phyloP scores from a whole-genome alignment of 257 asterid species.

The Rhazya stricta region DNA sequence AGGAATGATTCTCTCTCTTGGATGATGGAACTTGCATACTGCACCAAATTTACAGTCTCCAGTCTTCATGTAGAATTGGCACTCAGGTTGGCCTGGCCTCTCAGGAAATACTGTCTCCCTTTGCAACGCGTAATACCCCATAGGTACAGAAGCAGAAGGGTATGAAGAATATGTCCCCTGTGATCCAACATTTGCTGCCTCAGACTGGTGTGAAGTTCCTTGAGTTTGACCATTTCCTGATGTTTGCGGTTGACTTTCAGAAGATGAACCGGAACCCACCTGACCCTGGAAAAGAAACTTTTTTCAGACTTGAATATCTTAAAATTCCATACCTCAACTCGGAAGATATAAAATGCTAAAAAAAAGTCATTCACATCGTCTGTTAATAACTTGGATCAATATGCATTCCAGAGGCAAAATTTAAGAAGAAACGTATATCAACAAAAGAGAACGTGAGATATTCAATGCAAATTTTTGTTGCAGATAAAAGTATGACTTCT shows the following conservation, averaged over 20 bases:
- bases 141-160: conserved; percentile 55
- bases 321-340: neutral
- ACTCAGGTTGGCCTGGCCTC: conserved; percentile 94
- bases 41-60: conserved; percentile 98
- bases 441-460: neutral
- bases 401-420: neutral
- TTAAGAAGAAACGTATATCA: neutral
- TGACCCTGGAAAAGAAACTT: conserved; percentile 55
- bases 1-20: conserved; percentile 74
- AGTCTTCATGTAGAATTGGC: conserved; percentile 93
- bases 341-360: neutral
- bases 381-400: neutral
- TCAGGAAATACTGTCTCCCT: conserved; percentile 83
- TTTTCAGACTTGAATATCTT: neutral
- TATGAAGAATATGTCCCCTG: conserved; percentile 43
- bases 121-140: conserved; percentile 71
- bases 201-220: conserved; percentile 48
- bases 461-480: neutral
- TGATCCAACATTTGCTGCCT: conserved; percentile 44
- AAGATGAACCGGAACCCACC: conserved; percentile 62
- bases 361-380: neutral
- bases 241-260: conserved; percentile 60
- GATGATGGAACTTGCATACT: conserved; percentile 92
- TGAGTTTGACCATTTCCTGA: conserved; percentile 50
- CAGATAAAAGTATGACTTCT: neutral